Evolutionary conservation across 805 yeast genomes (phyloP), one percentile per base, ranked within the genome.

Genomic region (Candida pseudofarinosa): DNA sequence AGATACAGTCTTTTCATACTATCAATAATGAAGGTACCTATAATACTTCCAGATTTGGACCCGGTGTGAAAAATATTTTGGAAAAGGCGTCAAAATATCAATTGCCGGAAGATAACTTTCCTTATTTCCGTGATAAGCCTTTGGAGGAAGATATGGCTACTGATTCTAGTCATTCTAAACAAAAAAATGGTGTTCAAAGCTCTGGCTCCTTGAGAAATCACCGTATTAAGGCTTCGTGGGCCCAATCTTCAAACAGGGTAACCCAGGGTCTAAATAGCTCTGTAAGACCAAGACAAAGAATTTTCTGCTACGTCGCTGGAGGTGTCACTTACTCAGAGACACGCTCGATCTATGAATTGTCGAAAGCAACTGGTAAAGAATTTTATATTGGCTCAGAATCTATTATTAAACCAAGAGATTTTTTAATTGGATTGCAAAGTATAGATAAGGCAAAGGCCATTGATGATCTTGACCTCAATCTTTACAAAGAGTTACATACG

Each of bases 321-420:
- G 99, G 98, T 6, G 63, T 86, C 16, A 88, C 98, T 0, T 79
- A 83, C 50, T 77, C 90, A 2, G 99, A 93, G 61, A 67, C 85
- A 20, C 76, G 91, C 48, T 75, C 87, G 10, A 81, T 83, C 3
- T 83, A 86, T 52, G 91, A 87, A 48, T 71, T 88, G 37, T 76
- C 88, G 6, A 62, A 67, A 14, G 60, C 73, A 36, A 71, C 79
- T 44, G 79, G 84, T 54, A 83, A 80, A 56, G 96, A 88, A 47
- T 76, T 93, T 14, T 79, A 83, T 46, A 65, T 91, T 44, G 98
- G 98, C 0, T 80, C 90, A 12, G 95, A 86, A 58, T 80, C 83
- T 41, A 62, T 88, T 1, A 64, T 87, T 46, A 79, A 80, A 7
- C 85, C 88, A 4, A 54, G 74, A 14, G 74, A 69, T 47, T 71